Percentiles rank a stretch among this genome's conserved stretches.
phyloP scores from a whole-genome alignment of 148 eudicot genomes.

The Limonium bicolor region DNA sequence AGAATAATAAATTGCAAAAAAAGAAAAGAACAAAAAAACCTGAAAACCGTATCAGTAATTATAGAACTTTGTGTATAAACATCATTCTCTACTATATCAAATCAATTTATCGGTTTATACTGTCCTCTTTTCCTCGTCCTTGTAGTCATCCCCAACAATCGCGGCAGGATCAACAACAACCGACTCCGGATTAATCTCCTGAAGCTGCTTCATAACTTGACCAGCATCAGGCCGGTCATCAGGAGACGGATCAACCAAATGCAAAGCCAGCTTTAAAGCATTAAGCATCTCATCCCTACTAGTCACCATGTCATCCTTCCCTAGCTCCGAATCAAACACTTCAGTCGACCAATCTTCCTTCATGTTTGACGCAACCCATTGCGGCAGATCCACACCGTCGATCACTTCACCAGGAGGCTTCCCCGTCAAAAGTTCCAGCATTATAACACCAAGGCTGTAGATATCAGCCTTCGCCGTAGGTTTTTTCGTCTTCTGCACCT shows the following conservation, averaged over 20 bases:
- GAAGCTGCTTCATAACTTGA: constrained; percentile 53
- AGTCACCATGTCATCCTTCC: constrained; percentile 51
- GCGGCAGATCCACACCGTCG: constrained; percentile 70
- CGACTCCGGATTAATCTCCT: constrained; percentile 43
- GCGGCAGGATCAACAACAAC: no score
- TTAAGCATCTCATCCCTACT: constrained; percentile 63
- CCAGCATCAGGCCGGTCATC: constrained; percentile 61
- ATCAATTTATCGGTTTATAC: no score
- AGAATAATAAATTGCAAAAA: no score
- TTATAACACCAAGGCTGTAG: constrained; percentile 70
- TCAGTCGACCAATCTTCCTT: constrained; percentile 85
- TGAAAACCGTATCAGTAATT: no score
- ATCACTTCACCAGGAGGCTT: constrained; percentile 67
- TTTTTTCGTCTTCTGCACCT: constrained; percentile 65
- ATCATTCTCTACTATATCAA: no score
- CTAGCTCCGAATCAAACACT: constrained; percentile 64
- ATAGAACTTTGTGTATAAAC: no score
- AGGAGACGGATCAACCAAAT: constrained; percentile 70
- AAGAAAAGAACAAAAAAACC: no score
- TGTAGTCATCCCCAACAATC: no score
- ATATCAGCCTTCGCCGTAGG: constrained; percentile 67
- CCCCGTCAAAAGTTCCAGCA: constrained; percentile 62
- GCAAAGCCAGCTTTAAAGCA: constrained; percentile 68
- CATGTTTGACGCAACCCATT: constrained; percentile 79
- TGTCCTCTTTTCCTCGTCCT: no score